phyloP scores from a whole-genome alignment of 192 early-diverging fungal species.

The Coemansia sp. region DNA sequence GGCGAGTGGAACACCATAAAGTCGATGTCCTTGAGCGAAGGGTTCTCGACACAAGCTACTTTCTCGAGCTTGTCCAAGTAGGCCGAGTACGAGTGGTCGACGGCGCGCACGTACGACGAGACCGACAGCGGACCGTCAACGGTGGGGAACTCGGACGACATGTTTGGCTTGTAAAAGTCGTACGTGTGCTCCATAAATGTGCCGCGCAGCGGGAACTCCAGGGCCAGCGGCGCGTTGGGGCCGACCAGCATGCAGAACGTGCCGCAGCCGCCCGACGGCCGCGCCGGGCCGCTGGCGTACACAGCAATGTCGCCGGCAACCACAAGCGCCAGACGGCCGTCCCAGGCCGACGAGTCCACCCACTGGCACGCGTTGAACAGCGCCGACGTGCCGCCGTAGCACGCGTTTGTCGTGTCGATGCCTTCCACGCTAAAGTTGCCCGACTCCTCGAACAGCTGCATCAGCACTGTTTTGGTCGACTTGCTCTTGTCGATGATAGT shows the following conservation, averaged over 20 bases:
- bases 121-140: constrained; percentile 96
- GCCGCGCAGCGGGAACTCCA: constrained; percentile 83
- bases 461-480: constrained; percentile 93
- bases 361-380: constrained; percentile 98
- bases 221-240: constrained; percentile 87
- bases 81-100: constrained; percentile 84
- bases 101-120: constrained; percentile 86
- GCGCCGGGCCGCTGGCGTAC: constrained; percentile 86
- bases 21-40: constrained; percentile 63
- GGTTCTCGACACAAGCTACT: constrained; percentile 25
- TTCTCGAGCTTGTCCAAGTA: constrained; percentile 75
- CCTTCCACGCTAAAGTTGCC: constrained; percentile 95
- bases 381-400: constrained; percentile 96
- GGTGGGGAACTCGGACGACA: constrained; percentile 94
- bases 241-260: constrained; percentile 90
- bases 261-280: constrained; percentile 93
- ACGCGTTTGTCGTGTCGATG: constrained; percentile 97
- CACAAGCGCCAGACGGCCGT: constrained; percentile 87
- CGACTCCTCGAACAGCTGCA: constrained; percentile 89
- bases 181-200: constrained; percentile 97
- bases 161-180: constrained; percentile 99
- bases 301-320: constrained; percentile 96
- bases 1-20: constrained; percentile 94
- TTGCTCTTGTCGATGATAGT: constrained; percentile 99
- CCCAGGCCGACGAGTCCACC: constrained; percentile 91